These are phyloP conservation scores for Astrocystis sublimbata DNA, from an alignment of 495 filamentous ascomycete genomes.

Conservation along the genomic window DNA sequence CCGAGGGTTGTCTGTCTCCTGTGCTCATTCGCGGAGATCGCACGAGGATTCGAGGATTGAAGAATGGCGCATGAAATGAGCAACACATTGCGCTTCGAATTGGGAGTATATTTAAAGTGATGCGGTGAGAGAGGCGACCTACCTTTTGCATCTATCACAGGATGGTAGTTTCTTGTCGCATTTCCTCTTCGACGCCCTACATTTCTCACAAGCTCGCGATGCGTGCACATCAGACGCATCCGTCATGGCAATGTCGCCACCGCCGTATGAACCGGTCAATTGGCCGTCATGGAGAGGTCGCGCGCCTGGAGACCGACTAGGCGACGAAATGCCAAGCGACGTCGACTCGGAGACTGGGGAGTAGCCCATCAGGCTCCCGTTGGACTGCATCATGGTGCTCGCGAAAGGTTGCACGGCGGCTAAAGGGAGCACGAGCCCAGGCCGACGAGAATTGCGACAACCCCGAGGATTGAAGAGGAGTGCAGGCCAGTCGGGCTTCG, in stretches of 20 bases:
- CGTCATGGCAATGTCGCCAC: constrained; percentile 17
- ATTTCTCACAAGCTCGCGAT: constrained; percentile 37
- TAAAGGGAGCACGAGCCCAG: neutral
- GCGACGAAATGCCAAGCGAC: constrained; percentile 24
- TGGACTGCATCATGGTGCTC: constrained; percentile 35
- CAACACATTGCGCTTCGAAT: neutral
- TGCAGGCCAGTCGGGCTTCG: neutral
- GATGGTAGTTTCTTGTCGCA: constrained; percentile 38
- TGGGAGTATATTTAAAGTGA: neutral
- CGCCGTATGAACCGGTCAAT: constrained; percentile 11
- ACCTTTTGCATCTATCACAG: constrained; percentile 37
- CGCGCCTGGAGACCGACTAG: constrained; percentile 24
- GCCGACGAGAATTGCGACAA: neutral
- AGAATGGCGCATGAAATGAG: neutral
- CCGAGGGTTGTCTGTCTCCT: neutral
- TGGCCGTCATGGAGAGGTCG: constrained; percentile 22
- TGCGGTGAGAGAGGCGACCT: neutral
- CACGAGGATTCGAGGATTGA: no score
- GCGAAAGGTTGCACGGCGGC: neutral
- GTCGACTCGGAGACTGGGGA: constrained; percentile 32
- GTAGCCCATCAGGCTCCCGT: constrained; percentile 22
- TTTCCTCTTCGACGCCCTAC: constrained; percentile 37
- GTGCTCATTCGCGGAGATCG: no score
- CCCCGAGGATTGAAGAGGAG: neutral
- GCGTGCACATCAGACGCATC: constrained; percentile 21